These are phyloP conservation scores for Lentinula guzmanii DNA, from an alignment of 768 basidiomycete species.

Conservation along the genomic window DNA sequence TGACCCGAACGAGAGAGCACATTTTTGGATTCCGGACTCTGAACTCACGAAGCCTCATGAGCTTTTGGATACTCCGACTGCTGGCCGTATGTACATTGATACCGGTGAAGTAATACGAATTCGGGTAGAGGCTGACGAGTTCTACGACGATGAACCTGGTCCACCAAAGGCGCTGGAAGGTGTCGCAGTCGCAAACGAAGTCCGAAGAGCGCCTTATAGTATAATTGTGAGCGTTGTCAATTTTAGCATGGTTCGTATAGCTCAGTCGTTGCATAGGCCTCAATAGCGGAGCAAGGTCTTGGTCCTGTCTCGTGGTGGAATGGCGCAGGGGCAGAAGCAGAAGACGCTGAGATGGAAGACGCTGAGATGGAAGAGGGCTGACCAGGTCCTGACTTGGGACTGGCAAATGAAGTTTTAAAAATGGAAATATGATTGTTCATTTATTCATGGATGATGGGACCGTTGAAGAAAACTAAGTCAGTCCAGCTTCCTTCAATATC, in stretches of 20 bases:
- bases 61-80: slow-evolving; percentile 60
- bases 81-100: slow-evolving; percentile 78
- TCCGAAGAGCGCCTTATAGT: slow-evolving; percentile 56
- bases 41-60: slow-evolving; percentile 48
- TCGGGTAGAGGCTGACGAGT: slow-evolving; percentile 77
- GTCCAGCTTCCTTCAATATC: too few relatives aligned
- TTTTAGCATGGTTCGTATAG: background rate
- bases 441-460: too few relatives aligned
- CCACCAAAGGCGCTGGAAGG: slow-evolving; percentile 74
- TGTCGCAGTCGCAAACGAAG: slow-evolving; percentile 47
- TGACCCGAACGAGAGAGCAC: slow-evolving; percentile 76
- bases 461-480: too few relatives aligned
- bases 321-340: slow-evolving; percentile 36
- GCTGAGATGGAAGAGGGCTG: slow-evolving; percentile 35
- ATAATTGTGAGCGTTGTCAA: slow-evolving; percentile 47
- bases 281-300: slow-evolving; percentile 78
- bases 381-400: background rate
- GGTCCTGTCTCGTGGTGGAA: slow-evolving; percentile 78
- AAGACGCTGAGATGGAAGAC: slow-evolving; percentile 9
- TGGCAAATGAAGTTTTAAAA: background rate
- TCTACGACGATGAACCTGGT: slow-evolving; percentile 82
- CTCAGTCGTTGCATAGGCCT: slow-evolving; percentile 44
- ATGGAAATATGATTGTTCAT: too few relatives aligned
- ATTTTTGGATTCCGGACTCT: slow-evolving; percentile 75
- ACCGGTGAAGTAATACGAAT: slow-evolving; percentile 70